A percentile compares a stretch with the other conserved stretches of the same genome.
These are phyloP conservation scores for Lathyrus oleraceus DNA, from an alignment of 306 rosid species.

Conservation along the genomic window DNA sequence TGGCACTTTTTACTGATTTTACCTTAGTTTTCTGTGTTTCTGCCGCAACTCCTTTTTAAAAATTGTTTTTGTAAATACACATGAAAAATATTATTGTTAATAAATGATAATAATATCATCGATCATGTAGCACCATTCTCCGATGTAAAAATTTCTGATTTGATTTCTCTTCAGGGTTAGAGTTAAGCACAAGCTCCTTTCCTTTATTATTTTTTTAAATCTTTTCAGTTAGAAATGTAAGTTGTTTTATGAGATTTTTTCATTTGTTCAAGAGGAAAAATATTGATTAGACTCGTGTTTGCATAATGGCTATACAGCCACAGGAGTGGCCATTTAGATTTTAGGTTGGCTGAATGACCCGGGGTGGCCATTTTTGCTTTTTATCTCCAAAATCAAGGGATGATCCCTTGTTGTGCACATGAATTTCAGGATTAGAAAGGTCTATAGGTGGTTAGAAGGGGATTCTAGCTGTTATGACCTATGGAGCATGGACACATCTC, in stretches of 20 bases:
- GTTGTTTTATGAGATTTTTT: neutral
- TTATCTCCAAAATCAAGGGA: slow-evolving; percentile 13
- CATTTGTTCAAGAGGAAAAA: slow-evolving; percentile 10
- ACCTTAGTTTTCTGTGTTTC: slow-evolving; percentile 17
- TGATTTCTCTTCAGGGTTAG: slow-evolving; percentile 24
- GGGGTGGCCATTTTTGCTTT: slow-evolving; percentile 5
- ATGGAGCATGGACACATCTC: neutral
- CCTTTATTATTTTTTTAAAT: slow-evolving; percentile 1
- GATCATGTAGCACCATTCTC: slow-evolving; percentile 17
- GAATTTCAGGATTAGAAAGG: slow-evolving; percentile 12
- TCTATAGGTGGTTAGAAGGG: slow-evolving; percentile 18
- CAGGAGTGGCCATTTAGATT: slow-evolving; percentile 5
- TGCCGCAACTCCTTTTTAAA: slow-evolving; percentile 13
- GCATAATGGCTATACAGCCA: slow-evolving; percentile 13
- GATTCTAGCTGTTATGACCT: slow-evolving; percentile 21
- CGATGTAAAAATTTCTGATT: neutral
- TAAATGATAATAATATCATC: neutral
- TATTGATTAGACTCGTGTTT: slow-evolving; percentile 11
- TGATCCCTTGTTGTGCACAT: slow-evolving; percentile 14
- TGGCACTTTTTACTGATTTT: neutral
- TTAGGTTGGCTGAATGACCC: slow-evolving; percentile 22
- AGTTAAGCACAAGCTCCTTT: neutral
- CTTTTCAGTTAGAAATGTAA: slow-evolving; percentile 9
- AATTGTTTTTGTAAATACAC: slow-evolving; percentile 5
- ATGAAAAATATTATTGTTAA: neutral